Conservation (phyloP, 1,284 basidiomycete genomes). For the Trichosporon sp. region DNA sequence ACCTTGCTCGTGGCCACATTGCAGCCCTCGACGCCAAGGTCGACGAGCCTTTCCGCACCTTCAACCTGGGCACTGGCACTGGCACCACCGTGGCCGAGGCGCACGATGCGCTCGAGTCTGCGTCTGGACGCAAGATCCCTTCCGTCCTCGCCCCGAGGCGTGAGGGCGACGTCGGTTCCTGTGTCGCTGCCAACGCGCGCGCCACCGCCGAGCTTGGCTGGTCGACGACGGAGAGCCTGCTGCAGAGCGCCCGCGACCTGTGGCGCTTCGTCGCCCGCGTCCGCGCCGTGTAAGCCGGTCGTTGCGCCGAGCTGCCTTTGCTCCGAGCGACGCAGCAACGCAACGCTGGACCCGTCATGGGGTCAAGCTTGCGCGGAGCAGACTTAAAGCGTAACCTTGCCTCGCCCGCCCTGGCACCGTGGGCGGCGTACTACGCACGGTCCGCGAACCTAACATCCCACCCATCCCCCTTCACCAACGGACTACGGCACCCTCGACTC, state of each 20-base stretch:
- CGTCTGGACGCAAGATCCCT: slow-evolving; percentile 19
- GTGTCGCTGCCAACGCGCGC: slow-evolving; percentile 24
- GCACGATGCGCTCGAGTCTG: slow-evolving; percentile 21
- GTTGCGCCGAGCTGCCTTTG: not conserved
- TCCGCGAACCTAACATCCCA: not conserved
- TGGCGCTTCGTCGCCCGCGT: slow-evolving; percentile 26
- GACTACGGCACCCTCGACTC: not conserved
- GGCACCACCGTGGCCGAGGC: slow-evolving; percentile 65
- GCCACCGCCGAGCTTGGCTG: slow-evolving; percentile 26
- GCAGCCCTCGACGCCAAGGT: slow-evolving; percentile 31
- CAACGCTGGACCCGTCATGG: not conserved
- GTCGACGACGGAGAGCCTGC: slow-evolving; percentile 22
- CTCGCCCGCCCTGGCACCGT: not conserved
- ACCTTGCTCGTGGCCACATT: slow-evolving; percentile 37
- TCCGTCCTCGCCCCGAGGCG: slow-evolving; percentile 17
- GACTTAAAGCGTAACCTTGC: slow-evolving; percentile 16
- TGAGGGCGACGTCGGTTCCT: slow-evolving; percentile 27
- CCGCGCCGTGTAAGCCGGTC: not conserved
- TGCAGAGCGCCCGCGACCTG: slow-evolving; percentile 23
- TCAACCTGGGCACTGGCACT: slow-evolving; percentile 76
- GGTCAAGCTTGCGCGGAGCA: not conserved
- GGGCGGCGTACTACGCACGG: not conserved
- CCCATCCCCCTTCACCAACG: not conserved
- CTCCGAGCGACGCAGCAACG: no score
- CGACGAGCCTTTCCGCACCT: slow-evolving; percentile 54